Evolutionary conservation across 2,329 filamentous ascomycete species (phyloP).

Genomic region (Aspergillus fijiensis): DNA sequence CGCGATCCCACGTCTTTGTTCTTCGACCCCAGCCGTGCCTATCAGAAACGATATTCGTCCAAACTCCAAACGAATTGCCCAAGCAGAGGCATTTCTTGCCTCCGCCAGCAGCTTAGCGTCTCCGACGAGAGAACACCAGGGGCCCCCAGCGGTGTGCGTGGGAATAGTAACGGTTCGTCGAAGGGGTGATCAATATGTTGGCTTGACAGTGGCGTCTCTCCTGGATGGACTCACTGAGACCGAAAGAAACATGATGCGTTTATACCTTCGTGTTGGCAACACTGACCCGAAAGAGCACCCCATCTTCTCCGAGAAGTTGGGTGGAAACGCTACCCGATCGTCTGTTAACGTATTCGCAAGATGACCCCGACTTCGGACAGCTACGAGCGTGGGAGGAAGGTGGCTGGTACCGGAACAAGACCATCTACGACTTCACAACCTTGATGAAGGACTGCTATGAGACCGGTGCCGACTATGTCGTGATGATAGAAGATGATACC

Average conservation of each 20-base stretch:
- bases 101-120: background rate
- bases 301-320: slow-evolving; percentile 44
- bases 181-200: slow-evolving; percentile 40
- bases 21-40: slow-evolving; percentile 15
- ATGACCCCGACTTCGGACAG: slow-evolving; percentile 25
- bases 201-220: slow-evolving; percentile 42
- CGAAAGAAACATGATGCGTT: slow-evolving; percentile 41
- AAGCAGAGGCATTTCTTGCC: slow-evolving; percentile 12
- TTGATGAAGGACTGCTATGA: slow-evolving; percentile 41
- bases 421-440: slow-evolving; percentile 45
- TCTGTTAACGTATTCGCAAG: slow-evolving; percentile 37
- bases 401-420: slow-evolving; percentile 35
- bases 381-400: slow-evolving; percentile 13
- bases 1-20: slow-evolving; percentile 19
- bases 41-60: slow-evolving; percentile 11
- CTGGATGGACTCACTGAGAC: slow-evolving; percentile 40
- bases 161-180: slow-evolving; percentile 45
- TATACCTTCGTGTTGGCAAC: slow-evolving; percentile 45
- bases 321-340: slow-evolving; percentile 39
- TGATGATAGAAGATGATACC: slow-evolving; percentile 48
- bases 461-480: slow-evolving; percentile 41
- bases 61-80: slow-evolving; percentile 4
- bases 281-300: slow-evolving; percentile 41
- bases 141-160: slow-evolving; percentile 35
- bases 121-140: background rate